Conservation (phyloP, 495 filamentous ascomycete genomes). For the Penicillium odoratum region DNA sequence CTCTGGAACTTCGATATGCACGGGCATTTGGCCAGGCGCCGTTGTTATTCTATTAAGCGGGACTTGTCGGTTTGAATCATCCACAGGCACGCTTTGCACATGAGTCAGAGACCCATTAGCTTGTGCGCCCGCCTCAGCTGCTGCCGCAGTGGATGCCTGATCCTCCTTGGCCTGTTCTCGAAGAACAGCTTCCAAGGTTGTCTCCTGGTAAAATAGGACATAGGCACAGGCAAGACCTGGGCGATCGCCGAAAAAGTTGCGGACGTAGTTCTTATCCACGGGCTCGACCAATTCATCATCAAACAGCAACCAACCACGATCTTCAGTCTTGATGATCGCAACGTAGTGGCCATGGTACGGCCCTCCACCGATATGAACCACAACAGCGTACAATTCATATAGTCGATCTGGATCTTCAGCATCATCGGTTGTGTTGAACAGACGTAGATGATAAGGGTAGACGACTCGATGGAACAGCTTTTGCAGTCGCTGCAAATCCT, state of each 20-base stretch:
- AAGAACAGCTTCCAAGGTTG: constrained; percentile 82
- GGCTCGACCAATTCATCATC: constrained; percentile 99
- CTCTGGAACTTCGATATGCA: constrained; percentile 35
- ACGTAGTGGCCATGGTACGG: constrained; percentile 98
- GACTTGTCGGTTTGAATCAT: constrained; percentile 51
- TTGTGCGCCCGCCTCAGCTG: constrained; percentile 53
- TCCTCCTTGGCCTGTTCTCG: constrained; percentile 82
- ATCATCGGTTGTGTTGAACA: constrained; percentile 98
- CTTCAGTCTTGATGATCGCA: constrained; percentile 94
- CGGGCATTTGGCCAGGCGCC: constrained; percentile 49
- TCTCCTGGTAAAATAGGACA: constrained; percentile 97
- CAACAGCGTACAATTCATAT: constrained; percentile 96
- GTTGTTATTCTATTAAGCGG: constrained; percentile 61
- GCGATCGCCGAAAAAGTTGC: constrained; percentile 94
- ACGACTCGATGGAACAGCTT: constrained; percentile 97
- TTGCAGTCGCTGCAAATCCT: constrained; percentile 87
- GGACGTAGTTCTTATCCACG: constrained; percentile 94
- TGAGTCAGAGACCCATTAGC: constrained; percentile 28
- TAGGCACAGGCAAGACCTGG: constrained; percentile 92
- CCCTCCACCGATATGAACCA: constrained; percentile 98
- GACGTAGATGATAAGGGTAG: constrained; percentile 91
- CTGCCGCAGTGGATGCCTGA: constrained; percentile 47
- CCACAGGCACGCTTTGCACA: constrained; percentile 44
- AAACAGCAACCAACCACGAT: constrained; percentile 92
- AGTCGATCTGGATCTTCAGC: constrained; percentile 91